phyloP scores from a whole-genome alignment of 164 flowering plant genomes.

The Cinnamomum chago region DNA sequence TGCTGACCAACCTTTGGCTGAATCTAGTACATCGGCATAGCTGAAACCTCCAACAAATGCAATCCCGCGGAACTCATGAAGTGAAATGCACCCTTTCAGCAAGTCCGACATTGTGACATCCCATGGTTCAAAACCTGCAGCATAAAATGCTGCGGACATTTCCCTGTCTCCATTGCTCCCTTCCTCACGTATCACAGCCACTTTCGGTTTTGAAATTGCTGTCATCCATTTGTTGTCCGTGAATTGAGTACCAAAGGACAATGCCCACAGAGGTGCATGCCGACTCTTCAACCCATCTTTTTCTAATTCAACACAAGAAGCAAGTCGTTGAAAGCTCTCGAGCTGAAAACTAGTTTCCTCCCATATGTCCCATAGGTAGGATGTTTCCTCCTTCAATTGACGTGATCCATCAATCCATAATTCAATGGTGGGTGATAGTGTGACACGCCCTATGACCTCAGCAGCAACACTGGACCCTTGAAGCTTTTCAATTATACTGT shows the following conservation, averaged over 20 bases:
- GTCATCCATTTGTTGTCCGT: conserved; percentile 58
- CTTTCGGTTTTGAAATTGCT: conserved; percentile 62
- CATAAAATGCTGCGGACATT: conserved; percentile 90
- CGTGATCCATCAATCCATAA: conserved; percentile 53
- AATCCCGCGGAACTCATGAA: conserved; percentile 65
- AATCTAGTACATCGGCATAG: conserved; percentile 32
- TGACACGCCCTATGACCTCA: conserved; percentile 69
- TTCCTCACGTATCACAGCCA: conserved; percentile 55
- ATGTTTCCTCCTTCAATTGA: conserved; percentile 52
- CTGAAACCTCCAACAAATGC: conserved; percentile 63
- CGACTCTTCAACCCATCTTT: conserved; percentile 65
- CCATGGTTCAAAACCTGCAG: conserved; percentile 67
- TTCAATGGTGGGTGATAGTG: conserved; percentile 34
- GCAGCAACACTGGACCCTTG: conserved; percentile 32
- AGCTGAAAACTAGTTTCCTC: conserved; percentile 90
- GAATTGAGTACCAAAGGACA: conserved; percentile 62
- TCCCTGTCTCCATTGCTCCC: conserved; percentile 47
- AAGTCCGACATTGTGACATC: conserved; percentile 29
- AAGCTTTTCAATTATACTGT: conserved; percentile 43
- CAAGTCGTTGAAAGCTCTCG: conserved; percentile 69
- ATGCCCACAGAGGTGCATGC: conserved; percentile 65
- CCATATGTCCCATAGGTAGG: conserved; percentile 82
- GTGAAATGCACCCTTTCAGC: conserved; percentile 24
- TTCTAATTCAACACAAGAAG: conserved; percentile 77
- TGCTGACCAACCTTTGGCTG: conserved; percentile 95